phyloP scores from a whole-genome alignment of 2,329 filamentous ascomycete species.

The Plenodomus tracheiphilus region DNA sequence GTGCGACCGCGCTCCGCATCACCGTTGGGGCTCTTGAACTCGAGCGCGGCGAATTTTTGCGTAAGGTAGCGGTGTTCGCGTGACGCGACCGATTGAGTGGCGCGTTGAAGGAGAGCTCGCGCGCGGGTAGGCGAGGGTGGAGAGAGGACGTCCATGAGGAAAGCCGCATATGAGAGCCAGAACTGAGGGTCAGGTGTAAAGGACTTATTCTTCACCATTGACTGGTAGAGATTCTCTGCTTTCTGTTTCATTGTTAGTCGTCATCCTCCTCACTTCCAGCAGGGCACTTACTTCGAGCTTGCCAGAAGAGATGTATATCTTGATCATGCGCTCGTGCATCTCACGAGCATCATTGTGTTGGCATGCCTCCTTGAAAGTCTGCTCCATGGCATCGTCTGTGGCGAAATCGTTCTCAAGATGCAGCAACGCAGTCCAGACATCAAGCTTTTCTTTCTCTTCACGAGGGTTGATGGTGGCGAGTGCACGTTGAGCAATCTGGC shows the following conservation, averaged over 20 bases:
- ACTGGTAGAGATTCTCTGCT: slow-evolving; percentile 85
- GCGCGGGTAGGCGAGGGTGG: slow-evolving; percentile 75
- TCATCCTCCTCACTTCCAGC: slow-evolving; percentile 5
- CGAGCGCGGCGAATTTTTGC: slow-evolving; percentile 85
- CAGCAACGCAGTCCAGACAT: slow-evolving; percentile 91
- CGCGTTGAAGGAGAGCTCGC: slow-evolving; percentile 77
- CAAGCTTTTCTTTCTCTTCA: slow-evolving; percentile 89
- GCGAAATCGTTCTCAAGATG: slow-evolving; percentile 94
- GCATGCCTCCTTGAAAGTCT: slow-evolving; percentile 88
- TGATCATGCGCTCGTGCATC: slow-evolving; percentile 84
- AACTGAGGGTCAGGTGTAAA: slow-evolving; percentile 77
- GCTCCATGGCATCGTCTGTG: slow-evolving; percentile 77
- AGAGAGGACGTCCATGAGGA: slow-evolving; percentile 75
- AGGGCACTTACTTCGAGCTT: slow-evolving; percentile 72
- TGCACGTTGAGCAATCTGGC: slow-evolving; percentile 87
- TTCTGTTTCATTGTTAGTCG: slow-evolving; percentile 59
- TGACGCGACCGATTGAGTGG: slow-evolving; percentile 77
- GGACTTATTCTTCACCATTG: slow-evolving; percentile 80
- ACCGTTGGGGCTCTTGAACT: slow-evolving; percentile 82
- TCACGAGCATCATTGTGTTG: slow-evolving; percentile 92
- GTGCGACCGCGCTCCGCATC: slow-evolving; percentile 91
- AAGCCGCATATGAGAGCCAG: slow-evolving; percentile 94
- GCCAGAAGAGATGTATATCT: slow-evolving; percentile 91
- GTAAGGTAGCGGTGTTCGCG: slow-evolving; percentile 74
- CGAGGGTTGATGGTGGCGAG: slow-evolving; percentile 88